Evolutionary conservation across 2,329 filamentous ascomycete genomes (phyloP).

Genomic region (Colletotrichum siamense): DNA sequence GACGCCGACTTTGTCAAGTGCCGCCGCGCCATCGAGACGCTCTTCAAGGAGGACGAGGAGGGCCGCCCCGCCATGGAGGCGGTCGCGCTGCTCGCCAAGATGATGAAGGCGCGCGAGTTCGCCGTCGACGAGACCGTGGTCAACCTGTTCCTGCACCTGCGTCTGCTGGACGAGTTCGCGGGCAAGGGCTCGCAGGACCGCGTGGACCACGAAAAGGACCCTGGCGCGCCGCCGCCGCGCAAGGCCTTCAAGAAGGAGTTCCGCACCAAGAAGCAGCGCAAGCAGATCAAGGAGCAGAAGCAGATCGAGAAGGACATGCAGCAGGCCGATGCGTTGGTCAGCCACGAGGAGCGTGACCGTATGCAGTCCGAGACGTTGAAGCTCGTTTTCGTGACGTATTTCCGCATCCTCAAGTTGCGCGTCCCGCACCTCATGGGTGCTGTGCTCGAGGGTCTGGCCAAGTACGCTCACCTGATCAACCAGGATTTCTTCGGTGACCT

Average conservation of each 20-base stretch:
- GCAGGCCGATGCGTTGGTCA: slow-evolving; percentile 88
- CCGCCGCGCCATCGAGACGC: slow-evolving; percentile 75
- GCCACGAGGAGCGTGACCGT: slow-evolving; percentile 88
- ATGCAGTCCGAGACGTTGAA: slow-evolving; percentile 97
- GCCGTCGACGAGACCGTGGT: slow-evolving; percentile 83
- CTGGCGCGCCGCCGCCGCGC: slow-evolving; percentile 21
- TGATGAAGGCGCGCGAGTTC: slow-evolving; percentile 92
- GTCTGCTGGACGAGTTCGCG: slow-evolving; percentile 86
- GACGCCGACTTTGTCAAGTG: slow-evolving; percentile 82
- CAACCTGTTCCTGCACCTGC: slow-evolving; percentile 89
- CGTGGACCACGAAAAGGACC: slow-evolving; percentile 61
- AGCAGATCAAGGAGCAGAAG: slow-evolving; percentile 84
- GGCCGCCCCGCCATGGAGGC: slow-evolving; percentile 88
- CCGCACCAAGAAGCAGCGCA: slow-evolving; percentile 86
- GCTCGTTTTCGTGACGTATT: slow-evolving; percentile 93
- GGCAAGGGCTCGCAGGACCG: slow-evolving; percentile 81
- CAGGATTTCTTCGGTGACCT: slow-evolving; percentile 98
- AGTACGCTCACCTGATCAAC: slow-evolving; percentile 96
- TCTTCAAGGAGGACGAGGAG: slow-evolving; percentile 89
- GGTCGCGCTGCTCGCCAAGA: slow-evolving; percentile 83
- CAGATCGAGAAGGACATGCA: slow-evolving; percentile 91
- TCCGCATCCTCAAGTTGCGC: slow-evolving; percentile 87
- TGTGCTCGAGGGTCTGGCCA: slow-evolving; percentile 90
- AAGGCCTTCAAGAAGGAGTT: slow-evolving; percentile 84
- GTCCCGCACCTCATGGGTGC: slow-evolving; percentile 91